Evolutionary conservation across 2,329 filamentous ascomycete genomes (phyloP).

Genomic region (Xylaria sp.): DNA sequence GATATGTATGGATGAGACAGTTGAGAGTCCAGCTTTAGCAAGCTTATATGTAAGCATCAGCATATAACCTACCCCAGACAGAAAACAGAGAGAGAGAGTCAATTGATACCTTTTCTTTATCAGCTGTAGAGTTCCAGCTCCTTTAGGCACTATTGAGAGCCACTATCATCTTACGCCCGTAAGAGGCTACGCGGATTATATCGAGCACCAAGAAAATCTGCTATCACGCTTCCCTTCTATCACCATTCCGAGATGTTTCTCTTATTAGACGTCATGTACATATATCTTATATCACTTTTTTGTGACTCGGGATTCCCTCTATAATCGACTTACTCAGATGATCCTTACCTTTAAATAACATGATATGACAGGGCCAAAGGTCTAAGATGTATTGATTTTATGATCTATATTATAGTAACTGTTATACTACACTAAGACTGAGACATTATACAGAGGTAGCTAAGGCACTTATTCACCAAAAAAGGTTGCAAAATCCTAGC

Average conservation of each 20-base stretch:
- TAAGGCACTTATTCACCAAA: neutral
- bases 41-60: constrained; percentile 9
- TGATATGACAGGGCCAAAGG: neutral
- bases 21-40: neutral
- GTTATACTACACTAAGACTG: neutral
- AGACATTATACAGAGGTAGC: neutral
- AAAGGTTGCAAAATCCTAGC: neutral
- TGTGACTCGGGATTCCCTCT: neutral
- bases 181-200: constrained; percentile 7
- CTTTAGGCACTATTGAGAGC: neutral
- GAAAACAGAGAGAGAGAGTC: constrained; percentile 18
- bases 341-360: neutral
- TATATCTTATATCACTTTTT: neutral
- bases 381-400: neutral
- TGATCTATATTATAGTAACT: neutral
- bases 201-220: neutral
- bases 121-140: constrained; percentile 28
- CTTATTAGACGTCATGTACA: neutral
- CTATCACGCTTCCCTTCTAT: neutral
- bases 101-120: constrained; percentile 23
- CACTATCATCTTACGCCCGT: constrained; percentile 25
- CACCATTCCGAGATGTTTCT: no score
- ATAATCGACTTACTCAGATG: neutral
- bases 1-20: constrained; percentile 28
- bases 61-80: constrained; percentile 1